Evolutionary conservation across 805 yeast species (phyloP).

Genomic region (Martiniozyma abietophila): DNA sequence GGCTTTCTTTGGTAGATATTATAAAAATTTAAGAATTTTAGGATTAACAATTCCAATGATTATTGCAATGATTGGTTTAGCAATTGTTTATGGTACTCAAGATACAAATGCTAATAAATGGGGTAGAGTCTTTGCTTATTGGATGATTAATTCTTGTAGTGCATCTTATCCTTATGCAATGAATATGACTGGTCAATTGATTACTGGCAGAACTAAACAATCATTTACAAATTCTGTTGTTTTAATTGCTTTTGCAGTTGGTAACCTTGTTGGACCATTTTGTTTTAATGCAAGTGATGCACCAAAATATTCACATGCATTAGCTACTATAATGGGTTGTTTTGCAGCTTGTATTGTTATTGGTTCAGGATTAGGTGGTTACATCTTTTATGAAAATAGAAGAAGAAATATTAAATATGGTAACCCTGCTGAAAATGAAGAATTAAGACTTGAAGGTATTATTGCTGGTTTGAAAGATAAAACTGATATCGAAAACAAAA

Average conservation of each 20-base stretch:
- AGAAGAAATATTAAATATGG: constrained; percentile 29
- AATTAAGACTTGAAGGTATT: constrained; percentile 22
- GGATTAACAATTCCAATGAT: constrained; percentile 35
- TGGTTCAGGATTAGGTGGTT: constrained; percentile 23
- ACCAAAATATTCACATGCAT: constrained; percentile 37
- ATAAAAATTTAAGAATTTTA: constrained; percentile 18
- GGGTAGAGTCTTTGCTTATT: constrained; percentile 33
- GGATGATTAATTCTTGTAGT: constrained; percentile 23
- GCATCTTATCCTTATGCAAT: constrained; percentile 25
- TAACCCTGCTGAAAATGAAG: constrained; percentile 20
- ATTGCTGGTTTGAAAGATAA: constrained; percentile 25
- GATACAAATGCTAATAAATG: constrained; percentile 25
- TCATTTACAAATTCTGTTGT: constrained; percentile 35
- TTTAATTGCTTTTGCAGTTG: constrained; percentile 36
- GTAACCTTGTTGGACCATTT: constrained; percentile 46
- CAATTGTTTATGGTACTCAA: constrained; percentile 9
- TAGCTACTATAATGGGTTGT: constrained; percentile 25
- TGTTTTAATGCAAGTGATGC: constrained; percentile 38
- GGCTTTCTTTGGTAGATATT: constrained; percentile 11
- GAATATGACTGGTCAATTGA: constrained; percentile 26
- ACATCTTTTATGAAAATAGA: constrained; percentile 30
- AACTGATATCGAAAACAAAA: constrained; percentile 23
- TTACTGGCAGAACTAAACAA: constrained; percentile 44
- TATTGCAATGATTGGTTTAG: constrained; percentile 26
- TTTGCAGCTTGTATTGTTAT: constrained; percentile 30